Evolutionary conservation across 331 rosid species (phyloP).

Genomic region (Saraca asoca): DNA sequence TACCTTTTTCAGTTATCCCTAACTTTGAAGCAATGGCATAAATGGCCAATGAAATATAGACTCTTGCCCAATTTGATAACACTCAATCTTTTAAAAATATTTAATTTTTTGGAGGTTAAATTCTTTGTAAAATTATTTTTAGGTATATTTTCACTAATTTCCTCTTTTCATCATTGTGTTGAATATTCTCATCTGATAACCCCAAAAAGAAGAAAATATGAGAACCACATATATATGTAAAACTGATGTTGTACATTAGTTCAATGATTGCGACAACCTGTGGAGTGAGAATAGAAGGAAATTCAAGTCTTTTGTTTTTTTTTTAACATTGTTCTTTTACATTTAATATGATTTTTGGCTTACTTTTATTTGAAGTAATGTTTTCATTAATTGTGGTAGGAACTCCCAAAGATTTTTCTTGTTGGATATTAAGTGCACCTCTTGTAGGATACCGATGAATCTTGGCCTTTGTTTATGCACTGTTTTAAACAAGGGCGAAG

Average conservation of each 20-base stretch:
- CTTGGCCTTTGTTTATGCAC: neutral
- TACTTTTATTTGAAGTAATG: neutral
- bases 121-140: no score
- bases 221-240: neutral
- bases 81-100: no score
- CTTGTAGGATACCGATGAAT: neutral
- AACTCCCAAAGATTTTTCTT: neutral
- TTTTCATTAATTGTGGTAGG: neutral
- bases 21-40: slow-evolving; percentile 29
- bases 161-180: no score
- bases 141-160: no score
- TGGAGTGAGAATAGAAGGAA: neutral
- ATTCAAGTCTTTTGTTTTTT: neutral
- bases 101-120: no score
- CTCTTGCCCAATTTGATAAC: no score
- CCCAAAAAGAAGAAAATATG: no score
- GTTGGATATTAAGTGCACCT: neutral
- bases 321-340: neutral
- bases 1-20: slow-evolving; percentile 16
- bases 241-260: slow-evolving; percentile 9
- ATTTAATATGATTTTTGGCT: neutral
- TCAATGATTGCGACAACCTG: slow-evolving; percentile 31
- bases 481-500: no score
- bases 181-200: no score
- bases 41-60: slow-evolving; percentile 17